A percentile compares a stretch with the other conserved stretches of the same genome.
Conservation (phyloP, 371 early-diverging fungal genomes). For the Syncephalastrum racemosum region DNA sequence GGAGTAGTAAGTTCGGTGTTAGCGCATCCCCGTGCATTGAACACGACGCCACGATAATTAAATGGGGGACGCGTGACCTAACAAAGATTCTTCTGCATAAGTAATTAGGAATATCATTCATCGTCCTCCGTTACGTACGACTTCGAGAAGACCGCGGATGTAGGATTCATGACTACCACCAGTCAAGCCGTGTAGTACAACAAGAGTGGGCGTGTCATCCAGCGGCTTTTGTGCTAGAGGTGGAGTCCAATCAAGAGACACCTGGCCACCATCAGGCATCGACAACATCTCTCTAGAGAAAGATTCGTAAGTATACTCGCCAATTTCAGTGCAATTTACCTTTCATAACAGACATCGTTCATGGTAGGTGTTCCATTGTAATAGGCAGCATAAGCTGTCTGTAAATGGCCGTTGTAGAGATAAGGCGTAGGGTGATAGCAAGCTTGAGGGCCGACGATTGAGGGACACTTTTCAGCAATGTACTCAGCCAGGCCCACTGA, state of each 20-base stretch:
- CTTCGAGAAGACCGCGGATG: slow-evolving; percentile 71
- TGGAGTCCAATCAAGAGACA: slow-evolving; percentile 88
- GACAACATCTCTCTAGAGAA: slow-evolving; percentile 57
- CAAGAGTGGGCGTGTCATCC: slow-evolving; percentile 65
- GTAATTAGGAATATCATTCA: not conserved
- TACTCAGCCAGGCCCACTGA: slow-evolving; percentile 36
- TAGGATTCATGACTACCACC: slow-evolving; percentile 90
- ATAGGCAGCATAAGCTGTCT: slow-evolving; percentile 63
- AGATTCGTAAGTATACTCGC: not conserved
- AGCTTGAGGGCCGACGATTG: slow-evolving; percentile 40
- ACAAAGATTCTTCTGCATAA: not conserved
- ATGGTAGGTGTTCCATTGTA: slow-evolving; percentile 33
- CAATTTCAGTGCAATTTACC: slow-evolving; percentile 23
- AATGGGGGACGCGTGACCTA: slow-evolving; percentile 50
- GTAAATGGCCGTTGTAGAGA: slow-evolving; percentile 61
- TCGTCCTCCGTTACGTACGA: slow-evolving; percentile 31
- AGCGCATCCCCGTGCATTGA: slow-evolving; percentile 89
- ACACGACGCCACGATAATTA: slow-evolving; percentile 74
- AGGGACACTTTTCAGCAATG: slow-evolving; percentile 42
- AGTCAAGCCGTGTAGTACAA: slow-evolving; percentile 87
- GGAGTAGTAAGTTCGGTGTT: slow-evolving; percentile 71
- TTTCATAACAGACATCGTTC: slow-evolving; percentile 50
- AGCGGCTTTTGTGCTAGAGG: slow-evolving; percentile 42
- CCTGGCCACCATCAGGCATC: slow-evolving; percentile 81
- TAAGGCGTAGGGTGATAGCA: slow-evolving; percentile 52